Base-by-base conservation (phyloP, 805 yeast species). In the fission yeast (Schizosaccharomyces pombe) region DNA sequence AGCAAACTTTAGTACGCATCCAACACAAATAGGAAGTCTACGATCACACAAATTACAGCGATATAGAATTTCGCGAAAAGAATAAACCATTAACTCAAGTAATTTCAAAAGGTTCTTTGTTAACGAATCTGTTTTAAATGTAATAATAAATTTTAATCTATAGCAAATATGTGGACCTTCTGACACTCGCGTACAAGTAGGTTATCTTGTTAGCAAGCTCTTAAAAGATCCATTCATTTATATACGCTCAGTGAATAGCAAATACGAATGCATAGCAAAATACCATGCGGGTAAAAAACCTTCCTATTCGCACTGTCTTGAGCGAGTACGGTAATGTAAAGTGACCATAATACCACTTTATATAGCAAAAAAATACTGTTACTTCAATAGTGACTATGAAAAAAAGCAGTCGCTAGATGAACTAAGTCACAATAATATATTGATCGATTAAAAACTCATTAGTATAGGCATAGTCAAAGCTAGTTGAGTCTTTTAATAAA, bases 171-270 rank as follows among this genome's bases (percentile, higher is more conserved):
- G 14, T 43, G 49, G 30, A 26, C 26, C 49, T n/a, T 43, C 49
- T 43, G 49, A 43, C 49, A 43, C 49, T 43, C 49, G 49, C 26
- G 28, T 22, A 43, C 49, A 43, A 43, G 30, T 26, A 37, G 49
- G 49, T 16, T 22, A 43, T 22, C 14, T 16, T 6, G 49, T 19
- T 14, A 19, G 26, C 49, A 43, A 43, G 49, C 49, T 43, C 49
- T 43, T 43, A 43, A 43, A 22, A 43, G 30, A 26, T 26, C 30
- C 49, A 43, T 19, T 3, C 30, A 43, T 43, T 43, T 30, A 14
- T 43, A 28, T 43, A 16, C 30, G 49, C 49, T 43, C 49, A 43
- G 26, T 43, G 49, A 43, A 43, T 43, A 43, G 49, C 49, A 43
- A 26, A 19, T 43, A 26, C 30, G 30, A 26, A 43, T 19, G 30